Base-by-base conservation (phyloP, 345 rosid genomes). In the Triadica sebifera region DNA sequence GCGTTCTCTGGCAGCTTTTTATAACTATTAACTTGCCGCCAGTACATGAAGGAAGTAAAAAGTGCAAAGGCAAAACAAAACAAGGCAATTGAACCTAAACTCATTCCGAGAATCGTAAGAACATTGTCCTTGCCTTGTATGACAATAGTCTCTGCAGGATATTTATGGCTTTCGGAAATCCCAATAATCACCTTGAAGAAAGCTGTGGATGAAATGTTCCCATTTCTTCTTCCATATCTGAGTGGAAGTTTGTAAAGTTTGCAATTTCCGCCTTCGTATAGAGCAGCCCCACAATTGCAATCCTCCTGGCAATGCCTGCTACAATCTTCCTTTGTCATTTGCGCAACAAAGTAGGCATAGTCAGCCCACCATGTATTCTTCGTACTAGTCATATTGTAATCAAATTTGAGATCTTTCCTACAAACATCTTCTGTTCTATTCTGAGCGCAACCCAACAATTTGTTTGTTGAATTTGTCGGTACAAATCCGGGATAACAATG, bases 1-100 rank as follows among this genome's bases (percentile, higher is more conserved):
- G 45, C 49, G 25, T 37, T 69, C 56, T 8, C 37, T 0, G 74
- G 43, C 0, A 73, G 63, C 62, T 59, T 69, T 29, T 4, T 0
- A 39, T 73, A 77, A 15, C 29, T 58, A 6, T 11, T 34, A 62
- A 74, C 78, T 50, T 68, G 78, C 50, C 41, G 5, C 24, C 43
- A 34, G 56, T 81, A 81, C 61, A 63, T 20, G 12, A 65, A 34
- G 78, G 70, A 66, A 15, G 73, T 70, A 25, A 65, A 70, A 12
- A 77, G 12, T 12, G 79, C 81, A 65, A 76, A 12, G 20, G 49
- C 43, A 41, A 65, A 76, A 68, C 72, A 82, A 1, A 74, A 20
- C 65, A 71, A 19, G 0, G 81, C 57, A 9, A 77, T 3, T 13
- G 58, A 12, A 12, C 72, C 71, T 65, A 71, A 62, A 53, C 68